Percentiles rank a stretch among this genome's conserved stretches.
Evolutionary conservation across 345 rosid genomes (phyloP).

Genomic region (Eucalyptus cloeziana): DNA sequence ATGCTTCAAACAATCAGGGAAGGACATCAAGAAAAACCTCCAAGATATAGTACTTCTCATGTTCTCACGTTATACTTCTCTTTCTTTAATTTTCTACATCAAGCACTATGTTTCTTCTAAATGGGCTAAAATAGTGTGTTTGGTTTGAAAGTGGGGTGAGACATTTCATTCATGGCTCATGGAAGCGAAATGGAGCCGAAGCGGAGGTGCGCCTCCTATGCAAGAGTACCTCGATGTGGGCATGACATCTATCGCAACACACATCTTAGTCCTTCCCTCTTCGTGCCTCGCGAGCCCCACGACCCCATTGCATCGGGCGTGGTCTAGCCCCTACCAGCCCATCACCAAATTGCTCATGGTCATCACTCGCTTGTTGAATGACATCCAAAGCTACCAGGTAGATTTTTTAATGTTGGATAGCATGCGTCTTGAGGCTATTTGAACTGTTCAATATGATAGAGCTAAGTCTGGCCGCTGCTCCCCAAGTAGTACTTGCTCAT

Average conservation of each 20-base stretch:
- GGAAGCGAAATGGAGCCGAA: conserved; percentile 52
- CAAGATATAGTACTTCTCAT: conserved; percentile 19
- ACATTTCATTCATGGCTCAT: conserved; percentile 48
- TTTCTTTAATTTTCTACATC: background rate
- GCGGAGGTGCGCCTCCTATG: conserved; percentile 13
- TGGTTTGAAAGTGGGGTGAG: conserved; percentile 35
- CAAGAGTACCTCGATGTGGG: conserved; percentile 37
- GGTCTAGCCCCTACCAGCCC: background rate
- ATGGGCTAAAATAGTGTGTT: too few species aligned
- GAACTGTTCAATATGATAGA: background rate
- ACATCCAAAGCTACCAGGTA: background rate
- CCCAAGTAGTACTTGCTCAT: background rate
- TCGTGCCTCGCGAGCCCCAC: background rate
- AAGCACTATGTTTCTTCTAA: background rate
- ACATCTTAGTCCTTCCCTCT: conserved; percentile 3
- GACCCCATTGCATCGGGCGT: background rate
- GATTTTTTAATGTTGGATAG: background rate
- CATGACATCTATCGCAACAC: conserved; percentile 34
- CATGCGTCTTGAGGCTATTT: background rate
- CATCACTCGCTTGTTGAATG: conserved; percentile 40
- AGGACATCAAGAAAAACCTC: conserved; percentile 19
- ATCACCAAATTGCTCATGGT: conserved; percentile 39
- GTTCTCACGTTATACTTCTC: background rate
- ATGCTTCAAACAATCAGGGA: conserved; percentile 10
- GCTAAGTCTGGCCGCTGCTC: background rate